phyloP scores from a whole-genome alignment of 192 early-diverging fungal genomes.

The Lobosporangium transversale region DNA sequence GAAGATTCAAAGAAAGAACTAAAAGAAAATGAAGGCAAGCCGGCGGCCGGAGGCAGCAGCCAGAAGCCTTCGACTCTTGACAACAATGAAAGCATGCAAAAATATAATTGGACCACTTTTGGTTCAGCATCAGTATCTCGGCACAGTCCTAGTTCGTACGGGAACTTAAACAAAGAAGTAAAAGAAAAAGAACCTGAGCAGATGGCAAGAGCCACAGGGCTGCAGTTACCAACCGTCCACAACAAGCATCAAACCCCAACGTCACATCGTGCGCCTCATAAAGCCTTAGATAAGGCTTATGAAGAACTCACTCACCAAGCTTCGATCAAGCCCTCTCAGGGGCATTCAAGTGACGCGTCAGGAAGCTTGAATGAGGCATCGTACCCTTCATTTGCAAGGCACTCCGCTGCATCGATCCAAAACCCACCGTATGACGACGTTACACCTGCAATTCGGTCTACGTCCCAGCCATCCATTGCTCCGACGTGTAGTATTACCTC shows the following conservation, averaged over 20 bases:
- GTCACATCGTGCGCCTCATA: neutral
- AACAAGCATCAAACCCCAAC: neutral
- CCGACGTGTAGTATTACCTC: too few relatives aligned
- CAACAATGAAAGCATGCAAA: neutral
- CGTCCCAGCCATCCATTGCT: too few relatives aligned
- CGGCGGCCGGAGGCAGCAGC: neutral
- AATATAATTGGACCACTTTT: neutral
- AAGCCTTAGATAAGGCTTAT: constrained; percentile 2
- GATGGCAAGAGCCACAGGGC: neutral
- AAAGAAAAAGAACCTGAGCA: too few relatives aligned
- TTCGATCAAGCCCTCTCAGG: neutral
- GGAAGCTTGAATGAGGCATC: neutral
- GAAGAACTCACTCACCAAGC: constrained; percentile 6
- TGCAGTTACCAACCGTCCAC: neutral
- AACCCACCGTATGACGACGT: too few relatives aligned
- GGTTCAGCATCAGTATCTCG: too few relatives aligned
- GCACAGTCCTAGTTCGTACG: neutral
- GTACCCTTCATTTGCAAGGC: neutral
- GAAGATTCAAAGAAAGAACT: neutral
- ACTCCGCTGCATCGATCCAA: neutral
- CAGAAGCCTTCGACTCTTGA: neutral
- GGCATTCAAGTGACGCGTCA: neutral
- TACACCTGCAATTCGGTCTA: too few relatives aligned
- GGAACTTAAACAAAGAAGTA: too few relatives aligned
- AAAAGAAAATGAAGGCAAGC: neutral